Base-by-base conservation (phyloP, 768 basidiomycete genomes). In the Pholiota conissans region DNA sequence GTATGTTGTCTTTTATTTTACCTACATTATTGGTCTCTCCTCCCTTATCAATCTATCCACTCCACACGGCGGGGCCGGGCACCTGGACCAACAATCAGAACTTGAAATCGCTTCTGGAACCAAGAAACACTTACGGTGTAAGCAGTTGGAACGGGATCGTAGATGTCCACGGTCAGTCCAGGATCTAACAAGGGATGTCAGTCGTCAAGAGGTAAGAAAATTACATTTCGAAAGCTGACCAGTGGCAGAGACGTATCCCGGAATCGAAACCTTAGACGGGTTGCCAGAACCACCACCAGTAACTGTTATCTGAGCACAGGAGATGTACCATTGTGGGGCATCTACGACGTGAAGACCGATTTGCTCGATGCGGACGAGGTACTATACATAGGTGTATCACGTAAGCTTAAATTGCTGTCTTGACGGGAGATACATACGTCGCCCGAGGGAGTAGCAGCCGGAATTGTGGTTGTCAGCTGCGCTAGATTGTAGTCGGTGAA, bases 251-350 rank as follows among this genome's bases (percentile, higher is more conserved):
- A 79, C 76, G 52, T 79, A 77, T 56, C 80, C 79, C n/a, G 80
- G 81, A 61, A 81, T 79, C 37, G 76, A 69, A 46, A 81, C 80
- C 54, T 77, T 81, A 3, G 71, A 58, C 1, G 79, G 80, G 27
- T 62, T 78, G 14, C 78, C 79, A 58, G 65, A 67, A 10, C 81
- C 80, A 29, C 78, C 73, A 27, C 74, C 73, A 2, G 74, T 76
- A 51, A 82, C 61, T 34, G 69, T 74, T 58, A 82, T 74, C 55
- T 81, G 80, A 20, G 74, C 80, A 60, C 81, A 82, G 22, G 78
- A 76, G 54, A 81, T 74, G 65, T 76, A 81, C 59, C 75, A 74
- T 64, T 83, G 77, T 14, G 79, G 78, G 28, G 76, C 74, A 48
- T 73, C 78, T 49, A 69, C 72, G 13, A 75, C 69, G 62, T 83